These are phyloP conservation scores for Zasmidium cellare DNA, from an alignment of 2,329 filamentous ascomycete species.

Conservation along the genomic window DNA sequence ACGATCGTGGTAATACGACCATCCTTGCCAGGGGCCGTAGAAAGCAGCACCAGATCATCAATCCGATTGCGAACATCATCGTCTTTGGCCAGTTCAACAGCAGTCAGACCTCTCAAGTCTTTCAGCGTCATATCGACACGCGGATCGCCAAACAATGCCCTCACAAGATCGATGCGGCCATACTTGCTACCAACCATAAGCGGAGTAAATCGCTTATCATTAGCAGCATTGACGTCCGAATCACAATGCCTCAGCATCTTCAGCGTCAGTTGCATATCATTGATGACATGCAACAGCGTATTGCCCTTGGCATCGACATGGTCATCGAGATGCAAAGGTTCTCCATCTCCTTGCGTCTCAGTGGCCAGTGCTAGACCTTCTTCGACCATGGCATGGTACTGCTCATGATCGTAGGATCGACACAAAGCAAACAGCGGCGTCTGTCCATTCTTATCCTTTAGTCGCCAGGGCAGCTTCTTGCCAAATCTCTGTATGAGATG, in stretches of 20 bases:
- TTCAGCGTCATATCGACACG: conserved; percentile 82
- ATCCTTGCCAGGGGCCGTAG: conserved; percentile 68
- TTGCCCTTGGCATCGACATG: conserved; percentile 93
- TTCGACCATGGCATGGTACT: conserved; percentile 86
- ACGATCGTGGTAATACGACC: conserved; percentile 89
- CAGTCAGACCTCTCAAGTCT: conserved; percentile 85
- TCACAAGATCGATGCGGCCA: conserved; percentile 88
- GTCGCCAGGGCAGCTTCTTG: conserved; percentile 77
- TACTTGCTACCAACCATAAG: conserved; percentile 99
- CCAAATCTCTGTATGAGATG: conserved; percentile 76
- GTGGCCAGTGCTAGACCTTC: conserved; percentile 75
- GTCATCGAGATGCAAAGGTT: conserved; percentile 84
- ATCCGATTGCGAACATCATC: conserved; percentile 96
- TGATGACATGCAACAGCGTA: conserved; percentile 92
- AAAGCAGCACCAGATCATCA: conserved; percentile 86
- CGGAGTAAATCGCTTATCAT: conserved; percentile 91
- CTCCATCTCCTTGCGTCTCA: conserved; percentile 70
- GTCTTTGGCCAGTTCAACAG: conserved; percentile 94
- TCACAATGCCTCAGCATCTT: conserved; percentile 81
- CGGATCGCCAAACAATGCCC: conserved; percentile 81
- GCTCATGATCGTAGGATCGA: conserved; percentile 87
- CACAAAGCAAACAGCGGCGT: conserved; percentile 96
- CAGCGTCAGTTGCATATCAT: conserved; percentile 74
- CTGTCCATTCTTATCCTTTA: conserved; percentile 93
- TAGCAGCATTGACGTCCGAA: conserved; percentile 92